Base-by-base conservation (phyloP, 306 rosid genomes). In the Rubus idaeus region DNA sequence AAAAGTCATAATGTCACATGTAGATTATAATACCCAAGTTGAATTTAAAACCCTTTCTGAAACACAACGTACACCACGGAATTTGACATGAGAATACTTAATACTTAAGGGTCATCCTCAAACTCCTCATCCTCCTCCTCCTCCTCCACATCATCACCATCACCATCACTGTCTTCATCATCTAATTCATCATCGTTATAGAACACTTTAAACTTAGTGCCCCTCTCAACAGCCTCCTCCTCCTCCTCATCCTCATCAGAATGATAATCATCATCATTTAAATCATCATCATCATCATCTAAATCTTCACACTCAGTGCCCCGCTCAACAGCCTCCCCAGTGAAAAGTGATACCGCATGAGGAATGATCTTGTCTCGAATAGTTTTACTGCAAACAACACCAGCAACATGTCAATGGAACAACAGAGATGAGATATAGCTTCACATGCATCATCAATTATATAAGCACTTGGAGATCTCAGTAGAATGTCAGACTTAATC, bases 291-390 rank as follows among this genome's bases (percentile, higher is more conserved):
- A 8, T 89, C 93, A 16, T 81, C 91, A 13, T 88, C 91, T 14
- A 82, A 55, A 20, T 88, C 97, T 47, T 79, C 94, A 82, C 82
- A 86, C 63, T 84, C 91, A 66, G 39, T 20, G 3, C 64, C 13
- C 39, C 84, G 91, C 55, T 88, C 82, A 77, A 79, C 85, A 49
- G 91, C 94, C 84, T 91, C 94, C 26, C 94, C 97, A 5, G 97
- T 91, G 82, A 89, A 91, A 92, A 94, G 90, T 35, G 97, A 89
- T 20, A 88, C 92, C 5, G 94, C 97, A 81, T 89, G 94, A 18
- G 97, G 93, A 52, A 91, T 91, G 77, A 91, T 79, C 87, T 86
- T 89, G 83, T 89, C 93, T 61, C 92, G 83, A 56, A 91, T 77
- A 12, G 90, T 89, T 69, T 91, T 88, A 80, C 97, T 91, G 71